These are phyloP conservation scores for Ustilago shanxiensis DNA, from an alignment of 1,284 basidiomycete genomes.

Conservation along the genomic window DNA sequence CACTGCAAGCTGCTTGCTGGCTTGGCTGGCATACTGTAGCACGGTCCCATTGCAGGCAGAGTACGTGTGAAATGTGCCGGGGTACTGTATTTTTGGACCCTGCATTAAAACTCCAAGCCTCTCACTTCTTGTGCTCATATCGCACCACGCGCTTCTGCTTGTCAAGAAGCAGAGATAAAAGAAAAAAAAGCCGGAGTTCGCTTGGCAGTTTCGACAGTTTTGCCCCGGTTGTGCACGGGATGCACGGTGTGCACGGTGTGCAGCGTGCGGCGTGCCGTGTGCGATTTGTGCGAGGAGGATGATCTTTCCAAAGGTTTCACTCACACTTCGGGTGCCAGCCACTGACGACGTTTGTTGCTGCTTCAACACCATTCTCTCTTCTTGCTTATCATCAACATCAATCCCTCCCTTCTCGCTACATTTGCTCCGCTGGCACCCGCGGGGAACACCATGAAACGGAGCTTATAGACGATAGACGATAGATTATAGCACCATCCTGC, in stretches of 20 bases:
- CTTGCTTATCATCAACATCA: conserved; percentile 6
- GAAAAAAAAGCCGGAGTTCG: not conserved
- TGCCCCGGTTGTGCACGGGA: not conserved
- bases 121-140: not conserved
- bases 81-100: conserved; percentile 26
- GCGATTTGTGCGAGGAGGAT: too few relatives aligned
- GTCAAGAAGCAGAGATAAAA: too few relatives aligned
- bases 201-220: not conserved
- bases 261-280: not conserved
- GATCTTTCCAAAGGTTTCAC: conserved; percentile 4
- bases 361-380: not conserved
- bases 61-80: not conserved
- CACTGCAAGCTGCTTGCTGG: not conserved
- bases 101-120: conserved; percentile 33
- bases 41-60: not conserved
- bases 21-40: too few relatives aligned
- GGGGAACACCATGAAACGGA: not conserved
- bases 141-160: not conserved
- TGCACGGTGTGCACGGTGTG: too few relatives aligned
- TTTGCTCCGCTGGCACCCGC: not conserved
- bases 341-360: conserved; percentile 4
- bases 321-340: conserved; percentile 3
- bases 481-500: conserved; percentile 2
- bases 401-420: not conserved
- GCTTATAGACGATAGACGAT: not conserved